Evolutionary conservation across 2,329 filamentous ascomycete species (phyloP), one percentile per base, ranked within the genome.

Genomic region (Hymenoscyphus fraxineus): DNA sequence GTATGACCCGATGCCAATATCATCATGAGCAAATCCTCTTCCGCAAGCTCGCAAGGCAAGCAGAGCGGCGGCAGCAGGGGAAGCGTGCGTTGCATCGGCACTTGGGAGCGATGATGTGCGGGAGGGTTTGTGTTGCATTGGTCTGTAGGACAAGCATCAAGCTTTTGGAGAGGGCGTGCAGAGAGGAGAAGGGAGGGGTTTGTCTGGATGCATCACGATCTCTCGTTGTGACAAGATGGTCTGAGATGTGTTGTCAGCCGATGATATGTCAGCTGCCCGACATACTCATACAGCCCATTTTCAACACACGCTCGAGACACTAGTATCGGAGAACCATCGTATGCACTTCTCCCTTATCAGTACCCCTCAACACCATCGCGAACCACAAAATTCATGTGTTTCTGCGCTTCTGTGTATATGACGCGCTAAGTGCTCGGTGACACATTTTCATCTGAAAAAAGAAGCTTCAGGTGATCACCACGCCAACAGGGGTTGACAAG

Each of bases 181-280:
- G 27, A 27, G 27, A 27, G 27, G 27, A 27, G 41, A 9, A 19
- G 41, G 19, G 41, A 9, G 41, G 41, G 41, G 41, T 47, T 19
- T 47, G 41, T 47, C 40, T 9, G 13, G n/a, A 51, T 51, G n/a
- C 19, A 51, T 51, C 44, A 51, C 44, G n/a, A 22, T 51, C 44
- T 51, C 35, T 35, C 35, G 6, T 22, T n/a, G n/a, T 51, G 44
- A 51, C 44, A 19, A 51, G n/a, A 51, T 51, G 44, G 44, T 51
- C 44, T 51, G 44, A 51, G 44, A 51, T 51, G 44, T 51, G 44
- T 51, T 51, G 44, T 51, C 44, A 51, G 44, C 44, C n/a, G 44
- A 22, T 35, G 35, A 35, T 35, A 6, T 7, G 35, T 35, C 35
- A 35, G 35, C 35, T 35, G 35, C 9, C 35, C 9, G 35, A 35